These are phyloP conservation scores for Alliaria petiolata DNA, from an alignment of 345 rosid species.

Conservation along the genomic window DNA sequence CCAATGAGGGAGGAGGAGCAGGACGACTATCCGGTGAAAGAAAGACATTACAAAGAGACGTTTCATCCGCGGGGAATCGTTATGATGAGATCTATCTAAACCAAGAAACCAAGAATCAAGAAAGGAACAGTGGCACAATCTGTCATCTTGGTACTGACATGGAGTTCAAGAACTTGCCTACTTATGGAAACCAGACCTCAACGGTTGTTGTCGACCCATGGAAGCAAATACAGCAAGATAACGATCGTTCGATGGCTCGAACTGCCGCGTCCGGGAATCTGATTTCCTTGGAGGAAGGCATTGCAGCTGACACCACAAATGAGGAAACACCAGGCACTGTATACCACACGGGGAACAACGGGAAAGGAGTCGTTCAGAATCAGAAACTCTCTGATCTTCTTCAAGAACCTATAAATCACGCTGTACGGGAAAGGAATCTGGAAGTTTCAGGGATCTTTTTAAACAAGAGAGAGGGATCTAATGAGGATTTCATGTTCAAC, in stretches of 20 bases:
- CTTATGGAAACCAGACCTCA: conserved; percentile 24
- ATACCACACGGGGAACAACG: conserved; percentile 15
- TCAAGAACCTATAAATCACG: conserved; percentile 23
- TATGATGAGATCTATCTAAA: conserved; percentile 23
- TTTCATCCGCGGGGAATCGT: background rate
- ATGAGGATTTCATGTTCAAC: conserved; percentile 28
- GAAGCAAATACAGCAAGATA: conserved; percentile 24
- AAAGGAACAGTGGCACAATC: conserved; percentile 15
- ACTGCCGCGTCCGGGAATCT: conserved; percentile 15
- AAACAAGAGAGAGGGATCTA: background rate
- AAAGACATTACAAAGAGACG: conserved; percentile 29
- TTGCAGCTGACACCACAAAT: conserved; percentile 17
- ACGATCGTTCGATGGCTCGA: conserved; percentile 19
- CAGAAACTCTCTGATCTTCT: conserved; percentile 20
- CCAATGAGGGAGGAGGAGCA: conserved; percentile 21
- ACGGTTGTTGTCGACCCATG: conserved; percentile 20
- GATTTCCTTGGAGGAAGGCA: conserved; percentile 23
- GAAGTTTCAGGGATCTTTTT: conserved; percentile 23
- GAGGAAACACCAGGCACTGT: conserved; percentile 16
- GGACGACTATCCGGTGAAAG: conserved; percentile 8
- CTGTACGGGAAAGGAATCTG: conserved; percentile 18
- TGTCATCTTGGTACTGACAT: conserved; percentile 23
- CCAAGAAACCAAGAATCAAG: conserved; percentile 17
- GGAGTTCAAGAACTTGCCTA: conserved; percentile 24
- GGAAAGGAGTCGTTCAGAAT: background rate